Base-by-base conservation (phyloP, 495 filamentous ascomycete genomes). In the Bryoglossum gracile region DNA sequence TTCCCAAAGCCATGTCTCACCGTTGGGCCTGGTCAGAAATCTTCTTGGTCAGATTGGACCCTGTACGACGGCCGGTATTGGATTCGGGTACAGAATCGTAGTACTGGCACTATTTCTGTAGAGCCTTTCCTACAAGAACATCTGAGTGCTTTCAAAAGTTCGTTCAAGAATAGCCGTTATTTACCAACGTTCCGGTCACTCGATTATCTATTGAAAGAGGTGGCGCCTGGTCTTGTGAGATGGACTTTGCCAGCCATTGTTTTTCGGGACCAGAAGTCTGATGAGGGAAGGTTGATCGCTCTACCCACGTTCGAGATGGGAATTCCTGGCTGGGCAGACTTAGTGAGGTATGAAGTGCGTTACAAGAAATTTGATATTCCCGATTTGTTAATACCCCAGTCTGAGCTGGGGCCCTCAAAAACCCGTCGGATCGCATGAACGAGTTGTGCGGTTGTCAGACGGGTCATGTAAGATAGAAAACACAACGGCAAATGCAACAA, bases 51-150 rank as follows among this genome's bases (percentile, higher is more conserved):
- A n/a, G 24, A 49, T 0, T 81, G 73, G 74, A 54, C 54, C 2
- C 68, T 92, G 0, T 95, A 80, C 76, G 91, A 97, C 61, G 76
- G 83, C 8, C 76, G 91, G 8, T 95, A 76, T 68, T 97, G 91
- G 91, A 66, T 94, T 28, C 75, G 81, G 3, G 33, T 88, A 9
- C 53, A 59, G 13, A 69, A 73, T 51, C 60, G 56, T 13, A 53
- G 71, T 0, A 56, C 60, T 1, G 55, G 54, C 46, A 43, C 57
- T 2, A 19, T 83, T 1, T 37, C 65, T 9, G 48, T 85, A 17
- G 70, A 72, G 4, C 77, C 81, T 2, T 72, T 82, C 48, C 28
- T 5, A 5, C 4, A 47, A 23, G 38, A 35, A 13, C 40, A 54
- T 18, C 19, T 52, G 16, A 24, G n/a, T 4, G 11, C 16, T 24